A percentile compares a stretch with the other conserved stretches of the same genome.
These are phyloP conservation scores for Lithohypha guttulata DNA, from an alignment of 2,329 filamentous ascomycete genomes.

Conservation along the genomic window DNA sequence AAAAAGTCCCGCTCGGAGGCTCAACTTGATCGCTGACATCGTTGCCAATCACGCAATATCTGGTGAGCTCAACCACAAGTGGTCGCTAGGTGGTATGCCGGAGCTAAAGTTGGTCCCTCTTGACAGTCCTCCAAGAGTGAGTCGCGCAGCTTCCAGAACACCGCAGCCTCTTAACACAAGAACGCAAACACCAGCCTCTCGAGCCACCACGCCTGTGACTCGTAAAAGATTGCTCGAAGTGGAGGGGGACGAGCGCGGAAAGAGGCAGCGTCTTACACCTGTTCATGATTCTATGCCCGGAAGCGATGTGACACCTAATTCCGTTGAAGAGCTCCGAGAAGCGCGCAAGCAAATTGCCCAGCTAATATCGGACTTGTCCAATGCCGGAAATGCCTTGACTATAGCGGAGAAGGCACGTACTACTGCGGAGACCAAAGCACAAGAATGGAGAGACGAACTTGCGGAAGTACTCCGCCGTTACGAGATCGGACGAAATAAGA, in stretches of 20 bases:
- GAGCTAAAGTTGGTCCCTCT: constrained; percentile 26
- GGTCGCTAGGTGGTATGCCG: constrained; percentile 31
- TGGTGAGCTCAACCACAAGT: constrained; percentile 28
- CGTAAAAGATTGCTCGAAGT: constrained; percentile 24
- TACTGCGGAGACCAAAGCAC: constrained; percentile 23
- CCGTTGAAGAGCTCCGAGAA: neutral
- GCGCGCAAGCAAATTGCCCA: constrained; percentile 8
- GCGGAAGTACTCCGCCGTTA: constrained; percentile 34
- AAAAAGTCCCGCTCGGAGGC: constrained; percentile 17
- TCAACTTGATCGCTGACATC: constrained; percentile 13
- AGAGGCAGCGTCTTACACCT: constrained; percentile 29
- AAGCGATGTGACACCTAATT: constrained; percentile 23
- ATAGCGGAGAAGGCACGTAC: constrained; percentile 25
- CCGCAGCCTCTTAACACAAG: constrained; percentile 12
- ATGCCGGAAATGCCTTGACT: constrained; percentile 23
- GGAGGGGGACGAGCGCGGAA: constrained; percentile 25
- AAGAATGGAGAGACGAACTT: constrained; percentile 27
- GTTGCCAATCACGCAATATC: constrained; percentile 23
- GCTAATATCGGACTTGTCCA: constrained; percentile 13
- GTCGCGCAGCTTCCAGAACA: constrained; percentile 15
- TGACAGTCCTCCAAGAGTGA: constrained; percentile 6
- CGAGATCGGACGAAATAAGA: constrained; percentile 27
- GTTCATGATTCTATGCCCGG: constrained; percentile 29
- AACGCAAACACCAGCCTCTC: constrained; percentile 18
- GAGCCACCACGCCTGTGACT: constrained; percentile 21